Conservation (phyloP, 169 alveolate species). For the Eimeria sp. region DNA sequence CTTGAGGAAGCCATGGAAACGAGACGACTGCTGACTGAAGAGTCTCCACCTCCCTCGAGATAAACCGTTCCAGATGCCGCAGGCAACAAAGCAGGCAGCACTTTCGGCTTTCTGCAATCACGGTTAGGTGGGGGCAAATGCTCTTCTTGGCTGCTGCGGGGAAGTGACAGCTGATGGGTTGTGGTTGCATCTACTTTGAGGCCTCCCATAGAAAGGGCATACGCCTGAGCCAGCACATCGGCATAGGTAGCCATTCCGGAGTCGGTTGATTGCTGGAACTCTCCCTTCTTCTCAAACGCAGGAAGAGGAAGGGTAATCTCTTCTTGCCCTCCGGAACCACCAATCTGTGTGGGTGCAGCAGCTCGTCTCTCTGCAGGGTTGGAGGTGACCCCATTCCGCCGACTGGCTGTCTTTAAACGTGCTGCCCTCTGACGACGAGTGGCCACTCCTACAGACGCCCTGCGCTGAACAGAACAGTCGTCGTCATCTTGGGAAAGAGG, state of each 20-base stretch:
- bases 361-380: not conserved
- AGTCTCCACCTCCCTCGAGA: slow-evolving; percentile 50
- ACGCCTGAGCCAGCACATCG: slow-evolving; percentile 34
- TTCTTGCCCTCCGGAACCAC: slow-evolving; percentile 8
- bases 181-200: not conserved
- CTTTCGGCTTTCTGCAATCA: not conserved
- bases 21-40: slow-evolving; percentile 51
- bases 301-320: not conserved
- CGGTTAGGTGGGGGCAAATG: not conserved
- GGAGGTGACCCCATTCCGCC: not conserved
- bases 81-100: not conserved
- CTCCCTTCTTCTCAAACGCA: not conserved
- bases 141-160: slow-evolving; percentile 5
- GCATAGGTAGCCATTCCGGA: slow-evolving; percentile 12
- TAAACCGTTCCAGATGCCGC: slow-evolving; percentile 19
- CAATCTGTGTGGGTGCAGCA: not conserved
- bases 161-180: not conserved
- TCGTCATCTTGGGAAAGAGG: slow-evolving; percentile 30
- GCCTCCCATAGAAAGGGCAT: slow-evolving; percentile 3
- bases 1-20: slow-evolving; percentile 72
- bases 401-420: not conserved
- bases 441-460: slow-evolving; percentile 23
- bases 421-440: slow-evolving; percentile 64
- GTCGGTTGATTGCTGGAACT: not conserved
- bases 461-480: slow-evolving; percentile 14